Percentiles rank a stretch among this genome's conserved stretches.
Conservation (phyloP, 768 basidiomycete species). For the Porphyrellus cyaneotinctus region DNA sequence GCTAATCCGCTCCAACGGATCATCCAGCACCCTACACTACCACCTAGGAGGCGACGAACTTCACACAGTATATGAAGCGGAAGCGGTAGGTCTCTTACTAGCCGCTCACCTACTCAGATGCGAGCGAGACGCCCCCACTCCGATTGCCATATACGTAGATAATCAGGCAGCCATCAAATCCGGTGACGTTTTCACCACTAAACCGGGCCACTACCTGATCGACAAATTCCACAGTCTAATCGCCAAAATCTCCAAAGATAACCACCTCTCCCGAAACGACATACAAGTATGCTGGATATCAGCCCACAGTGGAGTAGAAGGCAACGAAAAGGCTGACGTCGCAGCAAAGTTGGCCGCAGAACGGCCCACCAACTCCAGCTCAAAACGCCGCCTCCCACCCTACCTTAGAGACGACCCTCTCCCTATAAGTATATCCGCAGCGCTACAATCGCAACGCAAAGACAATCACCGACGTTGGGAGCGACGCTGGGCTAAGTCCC, state of each 20-base stretch:
- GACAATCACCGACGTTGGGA: background rate
- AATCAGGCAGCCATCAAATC: conserved; percentile 2
- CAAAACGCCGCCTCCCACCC: background rate
- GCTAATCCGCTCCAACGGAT: too few relatives aligned
- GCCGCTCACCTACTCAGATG: background rate
- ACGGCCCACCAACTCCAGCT: background rate
- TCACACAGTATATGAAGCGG: background rate
- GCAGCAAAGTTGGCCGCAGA: background rate
- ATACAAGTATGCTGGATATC: background rate
- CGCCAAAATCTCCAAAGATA: background rate
- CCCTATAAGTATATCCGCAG: background rate
- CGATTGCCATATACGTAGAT: background rate
- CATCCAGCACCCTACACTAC: background rate
- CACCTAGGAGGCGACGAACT: background rate
- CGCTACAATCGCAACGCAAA: too few relatives aligned
- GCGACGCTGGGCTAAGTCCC: background rate
- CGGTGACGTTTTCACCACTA: background rate
- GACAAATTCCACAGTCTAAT: background rate
- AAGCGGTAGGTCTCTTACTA: background rate
- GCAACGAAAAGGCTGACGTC: background rate
- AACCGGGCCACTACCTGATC: background rate
- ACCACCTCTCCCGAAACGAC: background rate
- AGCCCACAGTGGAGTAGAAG: background rate
- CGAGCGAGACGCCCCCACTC: background rate
- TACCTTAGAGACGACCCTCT: background rate